phyloP scores from a whole-genome alignment of 371 early-diverging fungal genomes.

The Syncephalastrum racemosum region DNA sequence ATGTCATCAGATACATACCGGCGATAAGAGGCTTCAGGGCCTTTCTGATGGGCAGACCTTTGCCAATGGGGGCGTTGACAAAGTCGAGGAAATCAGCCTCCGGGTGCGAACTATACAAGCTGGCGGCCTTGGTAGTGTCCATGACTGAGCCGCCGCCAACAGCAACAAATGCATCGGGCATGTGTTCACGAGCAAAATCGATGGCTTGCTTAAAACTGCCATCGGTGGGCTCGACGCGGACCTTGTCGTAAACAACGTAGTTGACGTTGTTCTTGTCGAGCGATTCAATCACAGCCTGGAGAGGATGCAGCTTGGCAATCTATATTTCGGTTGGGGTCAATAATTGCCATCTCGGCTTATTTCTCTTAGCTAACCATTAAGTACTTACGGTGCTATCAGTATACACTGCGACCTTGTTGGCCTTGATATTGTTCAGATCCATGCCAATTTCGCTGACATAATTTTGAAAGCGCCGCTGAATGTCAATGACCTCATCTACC shows the following conservation, averaged over 20 bases:
- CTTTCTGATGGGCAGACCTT: slow-evolving; percentile 74
- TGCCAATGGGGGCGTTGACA: slow-evolving; percentile 94
- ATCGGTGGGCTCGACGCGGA: slow-evolving; percentile 88
- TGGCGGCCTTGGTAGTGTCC: slow-evolving; percentile 92
- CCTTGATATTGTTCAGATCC: slow-evolving; percentile 78
- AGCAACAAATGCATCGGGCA: slow-evolving; percentile 85
- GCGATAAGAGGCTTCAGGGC: slow-evolving; percentile 81
- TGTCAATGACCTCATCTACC: too few species aligned
- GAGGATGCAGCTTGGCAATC: slow-evolving; percentile 72
- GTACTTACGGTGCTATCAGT: slow-evolving; percentile 76
- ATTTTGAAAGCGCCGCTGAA: background rate
- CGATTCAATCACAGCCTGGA: slow-evolving; percentile 77
- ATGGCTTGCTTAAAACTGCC: slow-evolving; percentile 76
- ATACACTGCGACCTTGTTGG: slow-evolving; percentile 83
- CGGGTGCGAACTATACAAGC: slow-evolving; percentile 79
- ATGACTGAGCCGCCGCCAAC: slow-evolving; percentile 94
- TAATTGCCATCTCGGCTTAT: background rate
- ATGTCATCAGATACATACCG: slow-evolving; percentile 34
- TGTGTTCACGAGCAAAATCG: slow-evolving; percentile 71
- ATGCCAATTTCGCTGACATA: slow-evolving; percentile 75
- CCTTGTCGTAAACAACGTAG: slow-evolving; percentile 75
- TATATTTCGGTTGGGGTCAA: slow-evolving; percentile 11
- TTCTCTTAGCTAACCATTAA: background rate
- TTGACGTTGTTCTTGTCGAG: slow-evolving; percentile 71
- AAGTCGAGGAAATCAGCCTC: slow-evolving; percentile 89